Evolutionary conservation across 2,329 filamentous ascomycete species (phyloP).

Genomic region (Cercospora zeina): DNA sequence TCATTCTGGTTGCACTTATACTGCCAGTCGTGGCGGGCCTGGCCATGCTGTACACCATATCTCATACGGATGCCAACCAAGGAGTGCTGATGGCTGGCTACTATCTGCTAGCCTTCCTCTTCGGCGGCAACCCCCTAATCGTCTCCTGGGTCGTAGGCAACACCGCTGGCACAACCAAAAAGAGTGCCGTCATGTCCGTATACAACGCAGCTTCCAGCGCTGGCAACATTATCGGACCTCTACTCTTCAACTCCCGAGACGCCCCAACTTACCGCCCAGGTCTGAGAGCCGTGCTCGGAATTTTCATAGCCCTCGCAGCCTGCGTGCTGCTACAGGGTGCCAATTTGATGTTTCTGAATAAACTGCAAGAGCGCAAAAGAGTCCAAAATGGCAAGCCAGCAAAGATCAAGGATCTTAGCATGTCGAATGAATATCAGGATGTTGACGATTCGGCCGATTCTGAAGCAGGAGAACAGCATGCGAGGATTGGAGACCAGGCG

Average conservation of each 20-base stretch:
- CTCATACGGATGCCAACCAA: conserved; percentile 46
- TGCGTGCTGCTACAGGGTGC: conserved; percentile 56
- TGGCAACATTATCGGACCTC: conserved; percentile 67
- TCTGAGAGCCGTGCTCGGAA: conserved; percentile 56
- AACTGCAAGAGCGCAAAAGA: conserved; percentile 55
- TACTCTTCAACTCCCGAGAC: conserved; percentile 61
- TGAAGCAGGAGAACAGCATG: conserved; percentile 30
- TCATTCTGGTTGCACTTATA: conserved; percentile 56
- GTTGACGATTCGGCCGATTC: conserved; percentile 28
- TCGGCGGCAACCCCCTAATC: conserved; percentile 64
- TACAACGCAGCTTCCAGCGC: conserved; percentile 62
- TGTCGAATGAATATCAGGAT: conserved; percentile 56
- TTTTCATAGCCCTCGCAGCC: conserved; percentile 56
- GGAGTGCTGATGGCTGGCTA: conserved; percentile 61
- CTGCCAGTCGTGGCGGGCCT: conserved; percentile 63
- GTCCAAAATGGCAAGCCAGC: conserved; percentile 62
- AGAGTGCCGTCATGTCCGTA: conserved; percentile 62
- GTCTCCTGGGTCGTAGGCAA: conserved; percentile 70
- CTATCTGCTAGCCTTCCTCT: conserved; percentile 67
- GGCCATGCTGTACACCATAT: conserved; percentile 58
- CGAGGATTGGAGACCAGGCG: conserved; percentile 51
- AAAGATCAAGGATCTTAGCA: conserved; percentile 60
- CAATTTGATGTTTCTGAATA: conserved; percentile 60
- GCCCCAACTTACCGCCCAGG: conserved; percentile 61
- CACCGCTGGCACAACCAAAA: conserved; percentile 67